A percentile compares a stretch with the other conserved stretches of the same genome.
Evolutionary conservation across 345 rosid genomes (phyloP).

Genomic region (Populus davidiana): DNA sequence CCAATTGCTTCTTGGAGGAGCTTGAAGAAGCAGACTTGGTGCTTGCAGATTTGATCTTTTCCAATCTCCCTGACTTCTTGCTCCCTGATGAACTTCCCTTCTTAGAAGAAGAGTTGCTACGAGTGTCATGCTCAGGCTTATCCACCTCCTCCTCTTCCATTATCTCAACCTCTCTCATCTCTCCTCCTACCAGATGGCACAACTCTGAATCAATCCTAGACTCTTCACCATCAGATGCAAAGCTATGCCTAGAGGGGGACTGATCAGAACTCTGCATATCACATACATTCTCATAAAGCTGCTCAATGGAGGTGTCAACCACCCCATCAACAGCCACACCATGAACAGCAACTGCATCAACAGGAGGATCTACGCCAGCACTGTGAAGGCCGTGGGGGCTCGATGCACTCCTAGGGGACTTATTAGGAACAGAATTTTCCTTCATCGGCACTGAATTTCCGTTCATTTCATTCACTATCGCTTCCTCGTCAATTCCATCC

Average conservation of each 20-base stretch:
- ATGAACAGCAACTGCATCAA: slow-evolving; percentile 19
- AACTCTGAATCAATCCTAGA: slow-evolving; percentile 34
- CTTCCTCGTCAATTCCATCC: slow-evolving; percentile 48
- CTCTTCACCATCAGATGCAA: slow-evolving; percentile 35
- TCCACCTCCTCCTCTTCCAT: slow-evolving; percentile 39
- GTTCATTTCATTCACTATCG: slow-evolving; percentile 27
- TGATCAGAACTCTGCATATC: slow-evolving; percentile 39
- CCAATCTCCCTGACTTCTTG: slow-evolving; percentile 47
- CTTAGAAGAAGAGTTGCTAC: slow-evolving; percentile 39
- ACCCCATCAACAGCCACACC: slow-evolving; percentile 10
- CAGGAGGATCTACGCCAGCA: slow-evolving; percentile 17
- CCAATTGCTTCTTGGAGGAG: slow-evolving; percentile 21
- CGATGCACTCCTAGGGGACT: slow-evolving; percentile 28
- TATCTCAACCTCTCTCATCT: slow-evolving; percentile 34
- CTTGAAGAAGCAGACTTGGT: slow-evolving; percentile 39
- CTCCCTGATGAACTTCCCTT: slow-evolving; percentile 39
- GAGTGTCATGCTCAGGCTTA: slow-evolving; percentile 42
- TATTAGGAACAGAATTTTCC: slow-evolving; percentile 36
- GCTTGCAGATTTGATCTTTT: slow-evolving; percentile 35
- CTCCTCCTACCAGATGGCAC: slow-evolving; percentile 34
- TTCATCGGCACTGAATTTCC: slow-evolving; percentile 33
- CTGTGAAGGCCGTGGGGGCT: slow-evolving; percentile 33
- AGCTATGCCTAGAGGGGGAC: slow-evolving; percentile 28
- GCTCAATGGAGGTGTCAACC: slow-evolving; percentile 32
- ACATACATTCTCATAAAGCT: slow-evolving; percentile 36